A percentile compares a stretch with the other conserved stretches of the same genome.
Conservation (phyloP, 768 basidiomycete species). For the Imleria badia region DNA sequence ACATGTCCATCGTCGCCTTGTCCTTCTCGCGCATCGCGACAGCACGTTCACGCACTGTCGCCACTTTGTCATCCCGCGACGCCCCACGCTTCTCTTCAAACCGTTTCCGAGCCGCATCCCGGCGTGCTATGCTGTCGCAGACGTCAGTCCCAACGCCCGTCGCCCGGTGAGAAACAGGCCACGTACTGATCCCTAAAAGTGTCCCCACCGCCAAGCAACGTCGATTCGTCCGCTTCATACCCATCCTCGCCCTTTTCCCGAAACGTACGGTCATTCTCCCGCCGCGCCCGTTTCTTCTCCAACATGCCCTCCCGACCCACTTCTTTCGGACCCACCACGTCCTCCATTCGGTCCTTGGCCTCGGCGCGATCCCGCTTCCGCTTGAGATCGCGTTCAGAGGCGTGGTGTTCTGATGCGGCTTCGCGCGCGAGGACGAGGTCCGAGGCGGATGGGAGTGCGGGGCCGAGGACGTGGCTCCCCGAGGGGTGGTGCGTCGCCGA, state of each 20-base stretch:
- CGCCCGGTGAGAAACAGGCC: background rate
- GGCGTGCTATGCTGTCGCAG: conserved; percentile 60
- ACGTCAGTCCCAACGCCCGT: conserved; percentile 10
- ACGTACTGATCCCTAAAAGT: conserved; percentile 78
- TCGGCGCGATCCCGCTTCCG: conserved; percentile 69
- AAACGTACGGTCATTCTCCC: conserved; percentile 70
- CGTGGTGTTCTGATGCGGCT: conserved; percentile 39
- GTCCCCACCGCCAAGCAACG: conserved; percentile 79
- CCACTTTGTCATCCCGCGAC: conserved; percentile 48
- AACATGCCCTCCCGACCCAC: conserved; percentile 82
- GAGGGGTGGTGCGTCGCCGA: no score
- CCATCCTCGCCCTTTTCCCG: conserved; percentile 75
- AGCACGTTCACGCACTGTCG: conserved; percentile 58
- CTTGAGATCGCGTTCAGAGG: conserved; percentile 53
- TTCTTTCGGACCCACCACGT: conserved; percentile 75
- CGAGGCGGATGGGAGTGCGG: no score
- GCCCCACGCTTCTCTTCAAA: conserved; percentile 50
- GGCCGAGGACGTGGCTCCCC: no score
- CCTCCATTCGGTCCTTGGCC: conserved; percentile 69
- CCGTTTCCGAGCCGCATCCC: conserved; percentile 67
- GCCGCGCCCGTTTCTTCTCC: conserved; percentile 77
- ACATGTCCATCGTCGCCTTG: conserved; percentile 95
- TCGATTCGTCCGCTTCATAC: conserved; percentile 73
- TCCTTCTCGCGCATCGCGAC: conserved; percentile 74
- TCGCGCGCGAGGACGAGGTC: no score